phyloP scores from a whole-genome alignment of 306 rosid genomes.

The Ziziphus jujuba region DNA sequence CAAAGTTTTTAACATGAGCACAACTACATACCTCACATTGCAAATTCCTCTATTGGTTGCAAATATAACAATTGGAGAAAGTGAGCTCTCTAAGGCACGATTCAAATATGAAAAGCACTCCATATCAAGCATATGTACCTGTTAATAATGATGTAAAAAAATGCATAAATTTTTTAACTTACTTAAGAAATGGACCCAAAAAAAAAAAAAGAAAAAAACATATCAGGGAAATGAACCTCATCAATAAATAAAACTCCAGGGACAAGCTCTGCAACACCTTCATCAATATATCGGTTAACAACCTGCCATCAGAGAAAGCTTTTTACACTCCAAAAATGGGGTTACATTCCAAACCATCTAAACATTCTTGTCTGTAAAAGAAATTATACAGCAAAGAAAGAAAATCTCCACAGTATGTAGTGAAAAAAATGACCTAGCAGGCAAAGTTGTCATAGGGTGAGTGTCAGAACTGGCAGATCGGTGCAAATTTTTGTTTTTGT shows the following conservation, averaged over 20 bases:
- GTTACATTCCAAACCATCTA: background rate
- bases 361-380: too few relatives aligned
- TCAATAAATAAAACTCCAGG: conserved; percentile 89
- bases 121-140: conserved; percentile 98
- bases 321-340: background rate
- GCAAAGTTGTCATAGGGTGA: too few relatives aligned
- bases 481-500: too few relatives aligned
- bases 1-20: background rate
- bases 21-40: conserved; percentile 72
- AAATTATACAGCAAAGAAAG: too few relatives aligned
- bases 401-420: too few relatives aligned
- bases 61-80: conserved; percentile 93
- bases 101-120: conserved; percentile 94
- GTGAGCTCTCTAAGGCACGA: conserved; percentile 94
- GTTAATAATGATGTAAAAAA: conserved; percentile 24
- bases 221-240: conserved; percentile 27
- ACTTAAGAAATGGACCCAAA: conserved; percentile 7
- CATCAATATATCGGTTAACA: conserved; percentile 90
- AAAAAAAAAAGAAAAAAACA: too few relatives aligned
- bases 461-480: too few relatives aligned
- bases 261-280: conserved; percentile 98
- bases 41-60: conserved; percentile 99
- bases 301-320: conserved; percentile 51
- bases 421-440: too few relatives aligned
- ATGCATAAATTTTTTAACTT: conserved; percentile 9